Percentiles rank a stretch among this genome's conserved stretches.
These are phyloP conservation scores for Tricholoma bakamatsutake DNA, from an alignment of 768 basidiomycete genomes.

Conservation along the genomic window DNA sequence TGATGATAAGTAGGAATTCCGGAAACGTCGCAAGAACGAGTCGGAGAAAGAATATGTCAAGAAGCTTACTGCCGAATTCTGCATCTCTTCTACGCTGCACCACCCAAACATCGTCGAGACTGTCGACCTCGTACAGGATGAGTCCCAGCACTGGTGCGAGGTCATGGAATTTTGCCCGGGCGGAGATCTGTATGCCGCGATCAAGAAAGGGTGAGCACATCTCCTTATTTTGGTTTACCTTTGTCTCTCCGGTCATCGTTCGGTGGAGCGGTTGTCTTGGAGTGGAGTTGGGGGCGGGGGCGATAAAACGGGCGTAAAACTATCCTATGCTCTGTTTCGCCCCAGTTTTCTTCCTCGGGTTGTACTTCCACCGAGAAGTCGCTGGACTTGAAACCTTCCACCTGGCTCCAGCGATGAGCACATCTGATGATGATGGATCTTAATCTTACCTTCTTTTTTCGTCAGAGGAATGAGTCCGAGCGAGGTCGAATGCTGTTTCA, in stretches of 20 bases:
- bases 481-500: conserved; percentile 97
- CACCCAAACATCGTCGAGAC: conserved; percentile 97
- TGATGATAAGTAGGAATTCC: conserved; percentile 70
- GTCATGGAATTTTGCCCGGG: conserved; percentile 99
- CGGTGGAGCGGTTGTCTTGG: not conserved
- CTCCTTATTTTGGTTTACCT: conserved; percentile 17
- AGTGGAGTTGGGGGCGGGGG: not conserved
- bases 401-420: conserved; percentile 6
- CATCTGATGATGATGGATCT: conserved; percentile 9
- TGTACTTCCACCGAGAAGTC: not conserved
- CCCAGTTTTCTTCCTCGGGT: conserved; percentile 6
- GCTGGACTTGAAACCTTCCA: not conserved
- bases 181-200: conserved; percentile 96
- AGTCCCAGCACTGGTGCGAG: conserved; percentile 95
- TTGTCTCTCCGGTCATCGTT: not conserved
- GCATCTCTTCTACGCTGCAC: conserved; percentile 93
- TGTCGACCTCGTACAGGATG: conserved; percentile 98
- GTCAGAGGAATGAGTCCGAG: conserved; percentile 68
- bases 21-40: conserved; percentile 96
- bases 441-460: conserved; percentile 1
- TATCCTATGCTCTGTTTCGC: not conserved
- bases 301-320: not conserved
- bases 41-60: conserved; percentile 99
- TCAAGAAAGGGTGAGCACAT: conserved; percentile 78
- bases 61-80: conserved; percentile 99